Base-by-base conservation (phyloP, 257 asterid species). In the Nicotiana undulata region DNA sequence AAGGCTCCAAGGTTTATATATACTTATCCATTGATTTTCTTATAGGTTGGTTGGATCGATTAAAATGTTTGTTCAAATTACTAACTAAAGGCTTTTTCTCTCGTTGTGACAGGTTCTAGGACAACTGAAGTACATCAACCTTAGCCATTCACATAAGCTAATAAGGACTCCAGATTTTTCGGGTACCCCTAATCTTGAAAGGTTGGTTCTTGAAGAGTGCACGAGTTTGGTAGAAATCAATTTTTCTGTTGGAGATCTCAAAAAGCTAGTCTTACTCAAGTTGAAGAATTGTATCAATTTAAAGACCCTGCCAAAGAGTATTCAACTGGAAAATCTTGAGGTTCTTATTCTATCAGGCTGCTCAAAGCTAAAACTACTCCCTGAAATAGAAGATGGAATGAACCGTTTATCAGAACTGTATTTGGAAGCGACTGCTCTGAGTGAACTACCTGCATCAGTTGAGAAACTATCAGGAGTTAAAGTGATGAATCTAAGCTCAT, bases 131-230 rank as follows among this genome's bases (percentile, higher is more conserved):
- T 59, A 72, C 63, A 65, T 83, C 58, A 75, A 83, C 46, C 83
- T 83, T 31, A 83, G 83, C 63, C 80, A 83, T 63, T 83, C 86
- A 29, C 64, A 75, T 3, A 56, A 76, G 46, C 76, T 79, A 20
- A 17, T 34, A 32, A 79, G 24, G 20, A 70, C 81, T 29, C 82
- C 82, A n/a, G 72, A 83, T 75, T 83, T 83, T 40, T 44, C 53
- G 3, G 77, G 28, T n/a, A 55, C 80, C 72, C 81, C 83, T 8
- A 79, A 74, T 63, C 81, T 83, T 64, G 79, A 76, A 67, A 32
- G 60, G 11, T 76, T 82, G 61, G 7, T 76, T 82, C 81, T 76
- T 6, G 75, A 77, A 55, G 75, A 55, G 18, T 82, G 81, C 59
- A 46, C 52, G 6, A 63, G 81, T 52, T 77, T 82, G 28, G 59